Percentiles rank a stretch among this genome's conserved stretches.
Conservation (phyloP, 2,329 filamentous ascomycete species). For the Penicillium sp. region DNA sequence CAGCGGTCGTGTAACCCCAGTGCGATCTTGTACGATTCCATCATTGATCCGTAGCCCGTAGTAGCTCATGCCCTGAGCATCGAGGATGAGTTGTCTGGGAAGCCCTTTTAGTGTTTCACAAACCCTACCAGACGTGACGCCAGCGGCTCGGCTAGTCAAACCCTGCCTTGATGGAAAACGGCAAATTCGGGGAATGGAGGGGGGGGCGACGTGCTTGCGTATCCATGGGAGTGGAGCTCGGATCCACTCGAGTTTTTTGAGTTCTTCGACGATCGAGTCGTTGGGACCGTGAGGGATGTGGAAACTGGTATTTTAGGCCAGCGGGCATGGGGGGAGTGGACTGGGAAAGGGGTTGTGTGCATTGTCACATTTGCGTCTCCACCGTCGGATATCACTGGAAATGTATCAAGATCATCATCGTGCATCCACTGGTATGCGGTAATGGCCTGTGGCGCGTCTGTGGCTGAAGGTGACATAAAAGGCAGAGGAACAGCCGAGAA, state of each 20-base stretch:
- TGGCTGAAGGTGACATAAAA: conserved; percentile 7
- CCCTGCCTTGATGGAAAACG: conserved; percentile 7
- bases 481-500: neutral
- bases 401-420: conserved; percentile 12
- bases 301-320: neutral
- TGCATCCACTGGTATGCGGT: conserved; percentile 12
- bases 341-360: conserved; percentile 8
- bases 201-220: conserved; percentile 1
- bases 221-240: conserved; percentile 13
- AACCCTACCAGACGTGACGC: conserved; percentile 13
- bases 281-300: conserved; percentile 3
- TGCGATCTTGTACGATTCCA: neutral
- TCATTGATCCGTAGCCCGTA: neutral
- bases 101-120: conserved; percentile 14
- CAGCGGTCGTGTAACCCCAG: conserved; percentile 15
- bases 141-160: conserved; percentile 23
- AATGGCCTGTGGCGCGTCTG: conserved; percentile 11
- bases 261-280: conserved; percentile 10
- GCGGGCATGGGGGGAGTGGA: conserved; percentile 1
- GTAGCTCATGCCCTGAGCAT: neutral
- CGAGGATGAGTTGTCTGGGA: neutral
- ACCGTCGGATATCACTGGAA: neutral
- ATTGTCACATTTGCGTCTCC: conserved; percentile 12
- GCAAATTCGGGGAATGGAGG: too few species aligned
- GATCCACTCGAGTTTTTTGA: neutral